Percentiles rank a stretch among this genome's conserved stretches.
Evolutionary conservation across 805 yeast genomes (phyloP).

Genomic region (Yarrowia hollandica): DNA sequence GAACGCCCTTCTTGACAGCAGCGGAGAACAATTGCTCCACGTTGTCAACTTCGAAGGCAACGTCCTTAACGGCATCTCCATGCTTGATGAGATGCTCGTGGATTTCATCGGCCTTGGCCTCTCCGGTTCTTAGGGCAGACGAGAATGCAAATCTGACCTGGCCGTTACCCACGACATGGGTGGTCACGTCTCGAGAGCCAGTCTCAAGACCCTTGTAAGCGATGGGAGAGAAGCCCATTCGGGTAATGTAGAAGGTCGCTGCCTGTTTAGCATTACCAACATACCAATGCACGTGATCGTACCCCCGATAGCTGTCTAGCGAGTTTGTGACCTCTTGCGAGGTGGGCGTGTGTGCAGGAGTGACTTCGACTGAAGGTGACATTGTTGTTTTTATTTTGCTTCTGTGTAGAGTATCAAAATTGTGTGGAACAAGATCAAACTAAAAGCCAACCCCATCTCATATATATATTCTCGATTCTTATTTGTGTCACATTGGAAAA

Average conservation of each 20-base stretch:
- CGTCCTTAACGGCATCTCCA: slow-evolving; percentile 81
- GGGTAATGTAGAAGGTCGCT: slow-evolving; percentile 54
- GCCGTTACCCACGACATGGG: slow-evolving; percentile 64
- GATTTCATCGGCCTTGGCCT: slow-evolving; percentile 43
- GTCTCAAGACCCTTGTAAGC: slow-evolving; percentile 72
- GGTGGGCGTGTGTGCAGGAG: slow-evolving; percentile 26
- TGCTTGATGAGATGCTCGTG: slow-evolving; percentile 54
- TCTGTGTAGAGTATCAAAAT: slow-evolving; percentile 3
- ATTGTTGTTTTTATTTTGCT: no score
- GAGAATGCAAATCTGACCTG: slow-evolving; percentile 51
- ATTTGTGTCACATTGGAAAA: not conserved
- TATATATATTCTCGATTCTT: slow-evolving; percentile 14
- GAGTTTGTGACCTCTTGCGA: slow-evolving; percentile 17
- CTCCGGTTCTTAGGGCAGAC: slow-evolving; percentile 44
- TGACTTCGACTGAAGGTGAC: slow-evolving; percentile 28
- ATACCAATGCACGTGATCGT: slow-evolving; percentile 68
- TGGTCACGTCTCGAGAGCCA: slow-evolving; percentile 54
- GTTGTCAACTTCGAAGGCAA: slow-evolving; percentile 62
- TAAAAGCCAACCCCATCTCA: not conserved
- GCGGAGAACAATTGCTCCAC: slow-evolving; percentile 47
- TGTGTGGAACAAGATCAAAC: not conserved
- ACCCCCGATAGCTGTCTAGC: slow-evolving; percentile 42
- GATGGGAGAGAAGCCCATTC: slow-evolving; percentile 62
- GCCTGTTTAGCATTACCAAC: slow-evolving; percentile 71
- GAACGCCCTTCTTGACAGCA: slow-evolving; percentile 59